Evolutionary conservation across 768 basidiomycete genomes (phyloP).

Genomic region (Agaricus blazei): DNA sequence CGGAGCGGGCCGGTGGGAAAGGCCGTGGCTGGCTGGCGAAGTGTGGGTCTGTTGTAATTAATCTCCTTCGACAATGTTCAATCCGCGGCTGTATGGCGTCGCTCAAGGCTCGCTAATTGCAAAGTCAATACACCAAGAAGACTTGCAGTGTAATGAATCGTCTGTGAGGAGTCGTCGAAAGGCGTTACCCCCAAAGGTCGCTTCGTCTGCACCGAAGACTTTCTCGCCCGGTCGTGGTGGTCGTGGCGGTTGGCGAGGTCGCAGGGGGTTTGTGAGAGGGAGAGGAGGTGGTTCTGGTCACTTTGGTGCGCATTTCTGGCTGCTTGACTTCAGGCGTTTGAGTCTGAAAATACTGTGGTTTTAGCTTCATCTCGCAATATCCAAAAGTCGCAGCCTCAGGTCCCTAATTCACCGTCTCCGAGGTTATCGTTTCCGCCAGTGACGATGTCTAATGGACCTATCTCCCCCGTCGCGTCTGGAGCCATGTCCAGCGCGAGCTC

Average conservation of each 20-base stretch:
- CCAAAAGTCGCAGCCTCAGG: neutral
- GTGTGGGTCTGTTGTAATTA: no score
- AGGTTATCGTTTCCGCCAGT: neutral
- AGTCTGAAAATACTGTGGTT: neutral
- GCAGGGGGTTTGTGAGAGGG: neutral
- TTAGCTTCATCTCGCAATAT: neutral
- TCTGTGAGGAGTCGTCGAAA: neutral
- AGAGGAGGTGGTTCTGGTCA: neutral
- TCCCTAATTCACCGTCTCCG: neutral
- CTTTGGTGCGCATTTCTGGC: neutral
- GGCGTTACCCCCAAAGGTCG: constrained; percentile 1
- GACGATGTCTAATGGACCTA: no score
- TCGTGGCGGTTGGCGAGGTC: neutral
- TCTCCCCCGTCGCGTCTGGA: no score
- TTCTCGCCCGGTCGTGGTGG: neutral
- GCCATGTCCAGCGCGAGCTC: no score
- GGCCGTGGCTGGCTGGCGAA: no score
- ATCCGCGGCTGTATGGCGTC: constrained; percentile 6
- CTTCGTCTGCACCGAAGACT: neutral
- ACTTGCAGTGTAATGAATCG: constrained; percentile 6
- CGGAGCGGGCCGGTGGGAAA: no score
- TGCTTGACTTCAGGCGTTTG: neutral
- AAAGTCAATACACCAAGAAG: neutral
- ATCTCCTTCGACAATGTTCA: constrained; percentile 2
- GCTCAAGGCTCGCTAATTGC: neutral